These are phyloP conservation scores for Didymellaceae sp. DNA, from an alignment of 2,329 filamentous ascomycete species.

Conservation along the genomic window DNA sequence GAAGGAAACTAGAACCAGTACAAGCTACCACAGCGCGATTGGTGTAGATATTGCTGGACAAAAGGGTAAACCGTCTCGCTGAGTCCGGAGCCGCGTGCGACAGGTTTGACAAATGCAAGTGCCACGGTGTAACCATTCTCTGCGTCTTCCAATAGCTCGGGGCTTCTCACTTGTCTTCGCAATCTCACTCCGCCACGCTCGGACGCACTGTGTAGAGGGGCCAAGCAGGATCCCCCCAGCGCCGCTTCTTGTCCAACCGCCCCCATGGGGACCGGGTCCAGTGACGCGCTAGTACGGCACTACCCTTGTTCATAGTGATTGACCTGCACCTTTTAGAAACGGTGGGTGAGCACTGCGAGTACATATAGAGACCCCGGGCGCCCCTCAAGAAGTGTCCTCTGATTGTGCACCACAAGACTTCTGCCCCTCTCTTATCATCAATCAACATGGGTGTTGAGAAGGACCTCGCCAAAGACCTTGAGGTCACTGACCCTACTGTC, in stretches of 20 bases:
- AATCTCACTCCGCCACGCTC: constrained; percentile 35
- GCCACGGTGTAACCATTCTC: constrained; percentile 24
- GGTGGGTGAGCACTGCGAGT: constrained; percentile 24
- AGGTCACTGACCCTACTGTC: constrained; percentile 17
- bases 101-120: constrained; percentile 25
- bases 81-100: constrained; percentile 6
- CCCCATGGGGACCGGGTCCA: constrained; percentile 44
- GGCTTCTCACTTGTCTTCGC: constrained; percentile 9
- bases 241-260: constrained; percentile 40
- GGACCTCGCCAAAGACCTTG: constrained; percentile 17
- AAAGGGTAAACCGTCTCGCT: neutral
- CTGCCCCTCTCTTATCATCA: constrained; percentile 16
- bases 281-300: constrained; percentile 20
- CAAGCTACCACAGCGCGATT: neutral
- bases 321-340: constrained; percentile 9
- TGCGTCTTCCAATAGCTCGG: constrained; percentile 31
- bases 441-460: constrained; percentile 45
- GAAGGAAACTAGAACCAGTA: constrained; percentile 28
- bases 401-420: constrained; percentile 24
- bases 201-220: constrained; percentile 29
- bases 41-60: neutral
- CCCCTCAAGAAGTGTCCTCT: constrained; percentile 17
- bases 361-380: constrained; percentile 40
- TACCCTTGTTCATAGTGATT: constrained; percentile 13
- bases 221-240: constrained; percentile 37